phyloP scores from a whole-genome alignment of 2,329 filamentous ascomycete species.

The Ceratocystis variospora region DNA sequence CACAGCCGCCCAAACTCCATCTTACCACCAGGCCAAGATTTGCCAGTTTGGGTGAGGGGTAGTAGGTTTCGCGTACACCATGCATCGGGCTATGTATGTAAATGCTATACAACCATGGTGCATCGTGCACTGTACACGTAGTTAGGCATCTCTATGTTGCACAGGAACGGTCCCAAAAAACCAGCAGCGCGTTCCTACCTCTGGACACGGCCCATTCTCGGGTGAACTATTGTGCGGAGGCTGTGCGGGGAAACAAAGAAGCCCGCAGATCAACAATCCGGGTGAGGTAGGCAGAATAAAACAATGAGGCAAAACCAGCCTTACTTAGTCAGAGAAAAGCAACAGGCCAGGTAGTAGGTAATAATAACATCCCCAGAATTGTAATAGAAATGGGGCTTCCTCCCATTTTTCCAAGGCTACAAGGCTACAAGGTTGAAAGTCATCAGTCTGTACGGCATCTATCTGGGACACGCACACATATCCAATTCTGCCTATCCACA shows the following conservation, averaged over 20 bases:
- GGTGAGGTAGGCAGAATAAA: not conserved
- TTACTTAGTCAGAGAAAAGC: not conserved
- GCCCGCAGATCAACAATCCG: not conserved
- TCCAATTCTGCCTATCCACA: not conserved
- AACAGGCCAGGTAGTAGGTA: too few relatives aligned
- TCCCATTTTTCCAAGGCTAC: too few relatives aligned
- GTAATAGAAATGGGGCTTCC: not conserved
- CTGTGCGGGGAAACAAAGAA: not conserved
- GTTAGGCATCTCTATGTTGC: not conserved
- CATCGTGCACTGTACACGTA: too few relatives aligned
- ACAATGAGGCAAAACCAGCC: not conserved
- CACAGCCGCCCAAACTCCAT: too few relatives aligned
- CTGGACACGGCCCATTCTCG: not conserved
- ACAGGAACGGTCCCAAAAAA: not conserved
- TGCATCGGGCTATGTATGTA: too few relatives aligned
- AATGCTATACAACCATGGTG: too few relatives aligned
- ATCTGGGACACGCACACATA: not conserved
- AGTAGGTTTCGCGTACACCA: too few relatives aligned
- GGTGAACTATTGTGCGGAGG: conserved; percentile 4
- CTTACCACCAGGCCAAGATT: too few relatives aligned
- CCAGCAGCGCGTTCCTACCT: not conserved
- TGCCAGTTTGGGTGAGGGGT: too few relatives aligned
- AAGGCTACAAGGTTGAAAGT: too few relatives aligned
- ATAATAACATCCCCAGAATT: too few relatives aligned
- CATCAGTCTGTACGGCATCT: not conserved